These are phyloP conservation scores for Boletus rubropictus DNA, from an alignment of 768 basidiomycete species.

Conservation along the genomic window DNA sequence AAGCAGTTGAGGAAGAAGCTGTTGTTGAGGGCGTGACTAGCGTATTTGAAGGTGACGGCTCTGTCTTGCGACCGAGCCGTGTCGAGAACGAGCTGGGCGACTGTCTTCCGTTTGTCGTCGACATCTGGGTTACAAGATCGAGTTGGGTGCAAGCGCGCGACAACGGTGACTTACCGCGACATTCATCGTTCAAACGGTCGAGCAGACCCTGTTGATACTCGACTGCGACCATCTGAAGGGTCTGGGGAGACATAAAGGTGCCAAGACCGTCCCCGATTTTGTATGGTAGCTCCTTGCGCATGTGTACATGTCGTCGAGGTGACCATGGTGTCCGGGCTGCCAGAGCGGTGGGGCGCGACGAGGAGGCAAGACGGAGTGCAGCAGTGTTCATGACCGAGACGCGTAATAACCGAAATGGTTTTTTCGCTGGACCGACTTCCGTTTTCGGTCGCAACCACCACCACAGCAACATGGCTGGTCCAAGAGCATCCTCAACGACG, in stretches of 20 bases:
- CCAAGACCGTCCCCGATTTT: conserved; percentile 66
- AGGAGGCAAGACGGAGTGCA: conserved; percentile 19
- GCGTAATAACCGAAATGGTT: too few relatives aligned
- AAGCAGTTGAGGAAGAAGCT: conserved; percentile 87
- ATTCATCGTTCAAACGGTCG: conserved; percentile 67
- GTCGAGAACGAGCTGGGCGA: conserved; percentile 68
- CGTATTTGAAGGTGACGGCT: conserved; percentile 81
- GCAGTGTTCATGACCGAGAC: conserved; percentile 20
- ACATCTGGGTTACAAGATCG: conserved; percentile 38
- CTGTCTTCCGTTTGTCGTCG: conserved; percentile 46
- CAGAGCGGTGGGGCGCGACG: conserved; percentile 15
- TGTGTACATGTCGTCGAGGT: conserved; percentile 41
- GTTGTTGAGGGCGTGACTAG: conserved; percentile 89
- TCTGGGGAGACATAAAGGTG: conserved; percentile 69
- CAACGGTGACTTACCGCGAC: conserved; percentile 50
- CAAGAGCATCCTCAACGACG: conserved; percentile 25
- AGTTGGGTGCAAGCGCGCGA: neutral
- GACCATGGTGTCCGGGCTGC: conserved; percentile 14
- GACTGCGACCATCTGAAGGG: conserved; percentile 62
- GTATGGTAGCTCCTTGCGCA: conserved; percentile 55
- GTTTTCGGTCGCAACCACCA: conserved; percentile 5
- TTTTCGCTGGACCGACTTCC: conserved; percentile 2
- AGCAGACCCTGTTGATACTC: conserved; percentile 87
- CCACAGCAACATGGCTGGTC: conserved; percentile 30
- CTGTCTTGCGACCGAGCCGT: conserved; percentile 54